Base-by-base conservation (phyloP, 495 filamentous ascomycete genomes). In the Talaromyces ruber region DNA sequence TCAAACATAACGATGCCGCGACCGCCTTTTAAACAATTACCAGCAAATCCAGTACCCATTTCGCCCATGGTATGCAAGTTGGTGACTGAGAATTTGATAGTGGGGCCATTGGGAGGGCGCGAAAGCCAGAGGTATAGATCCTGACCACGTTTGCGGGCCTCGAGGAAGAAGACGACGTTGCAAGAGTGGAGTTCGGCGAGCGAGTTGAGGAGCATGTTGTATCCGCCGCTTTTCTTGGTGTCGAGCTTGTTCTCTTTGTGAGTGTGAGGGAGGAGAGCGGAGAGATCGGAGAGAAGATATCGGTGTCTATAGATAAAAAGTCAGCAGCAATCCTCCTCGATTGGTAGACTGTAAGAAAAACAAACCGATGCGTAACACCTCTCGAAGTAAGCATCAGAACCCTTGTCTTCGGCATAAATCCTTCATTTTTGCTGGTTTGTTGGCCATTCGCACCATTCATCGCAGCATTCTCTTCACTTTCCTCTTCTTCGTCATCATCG, bases 121-220 rank as follows among this genome's bases (percentile, higher is more conserved):
- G 88, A 84, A 70, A 97, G 82, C 93, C 93, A 97, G 51, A 93
- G 81, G 72, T 97, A 98, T 2, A 60, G 28, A 81, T 98, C 94
- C 72, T 95, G 88, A 39, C 90, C 91, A 39, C 74, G 76, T 76
- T 98, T 98, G 64, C 92, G 81, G 59, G 92, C 94, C 77, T 98
- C 94, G 72, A 97, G 94, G 77, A 96, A 99, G 64, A 96, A 82
- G 58, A 98, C 86, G 74, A 97, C 94, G 77, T 99, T 99, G 85
- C 93, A 97, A 66, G 97, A 98, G 81, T 97, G 96, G 21, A 99
- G 84, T 66, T 99, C 93, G 43, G 94, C 94, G 16, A 98, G 86
- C 72, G 96, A 93, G 78, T 98, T 98, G 7, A 99, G 84, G 68
- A 96, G 86, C 73, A 90, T 86, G 62, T 96, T 88, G 64, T 80